These are phyloP conservation scores for Vaccinium corymbosum DNA, from an alignment of 148 eudicot genomes.

Conservation along the genomic window DNA sequence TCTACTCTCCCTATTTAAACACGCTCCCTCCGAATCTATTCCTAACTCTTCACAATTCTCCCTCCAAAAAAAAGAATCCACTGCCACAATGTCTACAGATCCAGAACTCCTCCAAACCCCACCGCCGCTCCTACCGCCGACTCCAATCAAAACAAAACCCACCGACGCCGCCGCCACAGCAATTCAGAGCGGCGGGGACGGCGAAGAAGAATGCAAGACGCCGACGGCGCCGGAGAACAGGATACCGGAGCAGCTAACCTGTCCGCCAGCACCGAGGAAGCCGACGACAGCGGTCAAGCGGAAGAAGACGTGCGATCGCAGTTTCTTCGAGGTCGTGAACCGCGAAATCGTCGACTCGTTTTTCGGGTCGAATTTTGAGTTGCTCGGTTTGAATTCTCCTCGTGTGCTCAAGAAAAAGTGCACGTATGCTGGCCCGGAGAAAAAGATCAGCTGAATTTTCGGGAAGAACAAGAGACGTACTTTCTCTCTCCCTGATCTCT, in stretches of 20 bases:
- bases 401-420: neutral
- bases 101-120: neutral
- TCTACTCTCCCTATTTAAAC: neutral
- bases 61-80: neutral
- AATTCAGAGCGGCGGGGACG: neutral
- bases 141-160: neutral
- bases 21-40: neutral
- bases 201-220: neutral
- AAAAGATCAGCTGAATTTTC: neutral
- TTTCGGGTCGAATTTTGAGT: neutral
- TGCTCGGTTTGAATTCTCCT: neutral
- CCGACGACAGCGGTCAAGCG: neutral
- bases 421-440: neutral
- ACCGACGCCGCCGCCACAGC: neutral
- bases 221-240: conserved; percentile 8
- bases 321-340: neutral
- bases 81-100: neutral
- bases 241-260: conserved; percentile 1
- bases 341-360: neutral
- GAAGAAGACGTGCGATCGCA: neutral
- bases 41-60: neutral
- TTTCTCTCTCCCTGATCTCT: neutral
- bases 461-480: neutral
- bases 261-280: conserved; percentile 9
- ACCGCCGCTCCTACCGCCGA: neutral